These are phyloP conservation scores for Amorphotheca resinae DNA, from an alignment of 495 filamentous ascomycete species.

Conservation along the genomic window DNA sequence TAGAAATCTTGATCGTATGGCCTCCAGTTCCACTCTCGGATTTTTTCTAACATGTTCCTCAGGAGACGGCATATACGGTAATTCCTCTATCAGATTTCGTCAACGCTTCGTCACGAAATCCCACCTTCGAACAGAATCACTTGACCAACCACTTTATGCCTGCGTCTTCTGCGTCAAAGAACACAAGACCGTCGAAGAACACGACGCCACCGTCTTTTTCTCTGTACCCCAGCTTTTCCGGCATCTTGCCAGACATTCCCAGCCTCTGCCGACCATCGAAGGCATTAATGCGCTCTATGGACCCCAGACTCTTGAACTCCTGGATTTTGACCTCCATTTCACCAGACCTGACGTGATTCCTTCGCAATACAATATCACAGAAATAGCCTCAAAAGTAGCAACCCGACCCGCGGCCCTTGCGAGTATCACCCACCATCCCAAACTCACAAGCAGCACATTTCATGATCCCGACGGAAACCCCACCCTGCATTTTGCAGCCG, in stretches of 20 bases:
- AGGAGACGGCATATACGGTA: constrained; percentile 17
- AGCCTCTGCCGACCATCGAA: constrained; percentile 25
- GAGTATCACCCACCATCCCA: constrained; percentile 23
- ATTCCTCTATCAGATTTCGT: constrained; percentile 15
- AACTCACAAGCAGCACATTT: constrained; percentile 19
- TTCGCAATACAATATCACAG: constrained; percentile 18
- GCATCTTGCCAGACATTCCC: constrained; percentile 17
- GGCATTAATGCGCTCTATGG: constrained; percentile 30
- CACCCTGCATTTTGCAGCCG: constrained; percentile 29
- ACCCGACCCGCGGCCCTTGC: constrained; percentile 25
- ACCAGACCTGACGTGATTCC: constrained; percentile 19
- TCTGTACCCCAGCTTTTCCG: constrained; percentile 15
- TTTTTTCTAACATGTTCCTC: no score
- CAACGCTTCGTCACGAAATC: constrained; percentile 19
- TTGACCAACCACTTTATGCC: constrained; percentile 13
- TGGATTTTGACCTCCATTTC: constrained; percentile 35
- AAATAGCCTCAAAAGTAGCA: constrained; percentile 22
- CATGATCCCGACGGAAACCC: constrained; percentile 26
- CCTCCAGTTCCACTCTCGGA: no score
- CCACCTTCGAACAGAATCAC: constrained; percentile 11
- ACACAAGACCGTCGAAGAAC: constrained; percentile 17
- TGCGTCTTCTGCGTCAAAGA: constrained; percentile 20
- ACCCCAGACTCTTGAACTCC: constrained; percentile 5
- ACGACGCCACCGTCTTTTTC: constrained; percentile 23
- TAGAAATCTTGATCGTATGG: constrained; percentile 12